These are phyloP conservation scores for Colletotrichum echinochloae DNA, from an alignment of 2,329 filamentous ascomycete genomes.

Conservation along the genomic window DNA sequence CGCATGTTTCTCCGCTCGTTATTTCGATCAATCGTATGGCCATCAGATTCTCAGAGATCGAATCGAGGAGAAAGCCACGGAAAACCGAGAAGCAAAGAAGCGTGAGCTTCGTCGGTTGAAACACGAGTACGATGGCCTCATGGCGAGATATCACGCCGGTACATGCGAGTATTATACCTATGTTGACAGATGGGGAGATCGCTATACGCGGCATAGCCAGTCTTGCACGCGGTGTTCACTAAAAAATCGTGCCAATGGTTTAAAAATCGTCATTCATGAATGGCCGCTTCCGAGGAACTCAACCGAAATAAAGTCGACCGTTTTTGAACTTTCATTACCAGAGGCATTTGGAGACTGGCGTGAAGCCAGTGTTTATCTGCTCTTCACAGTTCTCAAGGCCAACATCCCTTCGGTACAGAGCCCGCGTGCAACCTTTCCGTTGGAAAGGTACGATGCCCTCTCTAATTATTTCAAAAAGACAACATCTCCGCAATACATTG, in stretches of 20 bases:
- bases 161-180: conserved; percentile 12
- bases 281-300: conserved; percentile 62
- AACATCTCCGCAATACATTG: conserved; percentile 37
- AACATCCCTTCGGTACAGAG: neutral
- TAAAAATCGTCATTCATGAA: conserved; percentile 64
- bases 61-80: conserved; percentile 46
- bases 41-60: conserved; percentile 14
- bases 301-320: conserved; percentile 53
- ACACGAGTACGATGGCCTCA: conserved; percentile 47
- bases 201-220: conserved; percentile 17
- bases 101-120: conserved; percentile 49
- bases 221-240: conserved; percentile 54
- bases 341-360: conserved; percentile 59
- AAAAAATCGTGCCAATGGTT: conserved; percentile 45
- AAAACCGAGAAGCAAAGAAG: conserved; percentile 46
- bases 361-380: conserved; percentile 57
- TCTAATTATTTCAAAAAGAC: neutral
- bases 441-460: neutral
- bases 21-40: conserved; percentile 56
- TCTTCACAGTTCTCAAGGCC: conserved; percentile 53
- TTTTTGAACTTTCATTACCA: conserved; percentile 66
- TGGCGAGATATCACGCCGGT: conserved; percentile 20
- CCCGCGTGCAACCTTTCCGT: neutral
- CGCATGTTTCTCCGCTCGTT: conserved; percentile 60
- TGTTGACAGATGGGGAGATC: neutral